Base-by-base conservation (phyloP, 192 early-diverging fungal genomes). In the Diversispora epigaea region DNA sequence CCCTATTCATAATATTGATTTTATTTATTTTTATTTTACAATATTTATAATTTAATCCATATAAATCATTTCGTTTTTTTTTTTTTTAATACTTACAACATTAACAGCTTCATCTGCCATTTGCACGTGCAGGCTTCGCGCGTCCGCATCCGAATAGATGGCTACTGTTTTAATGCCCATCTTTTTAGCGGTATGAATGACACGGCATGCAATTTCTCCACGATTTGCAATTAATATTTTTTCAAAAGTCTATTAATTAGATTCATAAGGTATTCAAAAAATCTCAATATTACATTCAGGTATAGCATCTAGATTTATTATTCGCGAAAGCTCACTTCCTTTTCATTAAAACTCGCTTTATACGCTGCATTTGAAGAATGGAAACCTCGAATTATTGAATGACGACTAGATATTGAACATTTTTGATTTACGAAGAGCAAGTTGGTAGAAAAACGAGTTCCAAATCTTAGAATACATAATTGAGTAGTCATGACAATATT, bases 111-210 rank as follows among this genome's bases (percentile, higher is more conserved):
- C 93, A 79, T 95, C 95, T 25, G 95, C 94, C 75, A 95, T 76
- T 73, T 87, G 87, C 47, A 98, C 96, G 85, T 95, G 94, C 66
- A 92, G 84, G 10, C 92, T 86, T 79, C 91, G 91, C 45, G 88
- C 91, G 83, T 98, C 96, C 22, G 93, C 91, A 78, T 95, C 94
- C 0, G 94, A 96, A 87, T 98, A 94, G 45, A 98, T 88, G 8
- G 96, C 94, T 0, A 98, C 95, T 3, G 96, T 96, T 79, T 92
- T 89, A 80, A 98, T 95, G 65, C 95, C 95, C 89, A 98, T 92
- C 77, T 93, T 94, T 69, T 88, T 87, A 54, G 96, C 96, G 4
- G 94, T 93, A 50, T 89, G 90, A 75, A 98, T 96, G 74, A 98
- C 91, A 63, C 96, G 93, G 80, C 89, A 90, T 0, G 96, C 96